Percentiles rank a stretch among this genome's conserved stretches.
These are phyloP conservation scores for Rhododendron henanense DNA, from an alignment of 148 eudicot genomes.

Conservation along the genomic window DNA sequence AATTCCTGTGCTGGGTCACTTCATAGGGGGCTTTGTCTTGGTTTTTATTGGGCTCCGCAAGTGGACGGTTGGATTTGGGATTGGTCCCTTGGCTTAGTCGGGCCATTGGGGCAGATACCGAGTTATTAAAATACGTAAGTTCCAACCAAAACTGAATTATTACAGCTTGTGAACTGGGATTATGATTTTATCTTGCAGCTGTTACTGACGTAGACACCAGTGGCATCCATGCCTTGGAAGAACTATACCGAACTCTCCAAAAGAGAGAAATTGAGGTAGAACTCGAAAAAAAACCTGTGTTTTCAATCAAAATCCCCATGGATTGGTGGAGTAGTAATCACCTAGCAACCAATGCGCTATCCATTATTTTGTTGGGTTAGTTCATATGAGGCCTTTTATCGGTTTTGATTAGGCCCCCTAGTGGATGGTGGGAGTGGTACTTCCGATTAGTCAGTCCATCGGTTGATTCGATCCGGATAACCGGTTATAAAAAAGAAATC, in stretches of 20 bases:
- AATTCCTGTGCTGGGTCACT: neutral
- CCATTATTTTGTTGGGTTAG: neutral
- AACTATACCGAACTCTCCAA: conserved; percentile 42
- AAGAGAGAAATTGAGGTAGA: conserved; percentile 51
- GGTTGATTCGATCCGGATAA: no score
- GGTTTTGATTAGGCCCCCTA: neutral
- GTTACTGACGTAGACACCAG: conserved; percentile 73
- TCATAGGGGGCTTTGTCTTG: neutral
- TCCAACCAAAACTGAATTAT: neutral
- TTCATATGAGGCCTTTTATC: neutral
- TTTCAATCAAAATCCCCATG: neutral
- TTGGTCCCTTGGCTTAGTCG: no score
- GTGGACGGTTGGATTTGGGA: neutral
- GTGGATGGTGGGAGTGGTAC: no score
- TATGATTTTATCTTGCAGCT: conserved; percentile 36
- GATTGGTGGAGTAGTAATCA: neutral
- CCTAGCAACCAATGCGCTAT: neutral
- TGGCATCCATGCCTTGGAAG: conserved; percentile 74
- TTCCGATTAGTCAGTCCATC: neutral
- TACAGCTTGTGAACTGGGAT: neutral
- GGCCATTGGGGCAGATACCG: neutral
- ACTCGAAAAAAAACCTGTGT: neutral
- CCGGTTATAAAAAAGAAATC: neutral
- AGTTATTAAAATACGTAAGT: neutral
- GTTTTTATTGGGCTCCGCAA: neutral